Evolutionary conservation across 139 green algal species (phyloP).

Genomic region (Dunaliella primolecta): DNA sequence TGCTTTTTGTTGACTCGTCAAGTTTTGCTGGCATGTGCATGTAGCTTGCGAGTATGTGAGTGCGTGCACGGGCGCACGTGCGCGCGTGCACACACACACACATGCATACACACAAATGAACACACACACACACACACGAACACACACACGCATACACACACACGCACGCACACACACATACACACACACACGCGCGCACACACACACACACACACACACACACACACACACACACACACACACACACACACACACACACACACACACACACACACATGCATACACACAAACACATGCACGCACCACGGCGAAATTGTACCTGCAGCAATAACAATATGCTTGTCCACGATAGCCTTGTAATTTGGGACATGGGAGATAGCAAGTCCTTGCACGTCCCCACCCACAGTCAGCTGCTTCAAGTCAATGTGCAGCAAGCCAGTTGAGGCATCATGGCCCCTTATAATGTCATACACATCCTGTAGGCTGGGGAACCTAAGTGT

Average conservation of each 20-base stretch:
- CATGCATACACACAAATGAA: background rate
- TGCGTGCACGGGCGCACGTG: constrained; percentile 57
- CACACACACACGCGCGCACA: background rate
- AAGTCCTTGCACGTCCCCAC: background rate
- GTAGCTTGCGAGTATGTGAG: background rate
- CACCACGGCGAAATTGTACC: background rate
- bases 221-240: background rate
- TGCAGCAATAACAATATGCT: background rate
- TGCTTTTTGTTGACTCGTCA: too few relatives aligned
- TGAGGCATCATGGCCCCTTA: background rate
- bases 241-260: background rate
- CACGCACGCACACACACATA: background rate
- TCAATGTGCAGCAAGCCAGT: background rate
- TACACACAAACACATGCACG: background rate
- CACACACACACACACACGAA: background rate
- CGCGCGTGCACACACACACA: background rate
- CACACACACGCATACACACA: background rate
- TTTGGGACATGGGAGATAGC: background rate
- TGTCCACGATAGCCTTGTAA: background rate
- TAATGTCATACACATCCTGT: background rate
- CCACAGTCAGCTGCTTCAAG: background rate
- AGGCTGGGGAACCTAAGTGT: background rate
- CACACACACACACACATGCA: background rate
- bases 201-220: background rate
- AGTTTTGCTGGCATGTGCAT: background rate